A percentile compares a stretch with the other conserved stretches of the same genome.
These are phyloP conservation scores for Kalmusia sp. DNA, from an alignment of 2,329 filamentous ascomycete species.

Conservation along the genomic window DNA sequence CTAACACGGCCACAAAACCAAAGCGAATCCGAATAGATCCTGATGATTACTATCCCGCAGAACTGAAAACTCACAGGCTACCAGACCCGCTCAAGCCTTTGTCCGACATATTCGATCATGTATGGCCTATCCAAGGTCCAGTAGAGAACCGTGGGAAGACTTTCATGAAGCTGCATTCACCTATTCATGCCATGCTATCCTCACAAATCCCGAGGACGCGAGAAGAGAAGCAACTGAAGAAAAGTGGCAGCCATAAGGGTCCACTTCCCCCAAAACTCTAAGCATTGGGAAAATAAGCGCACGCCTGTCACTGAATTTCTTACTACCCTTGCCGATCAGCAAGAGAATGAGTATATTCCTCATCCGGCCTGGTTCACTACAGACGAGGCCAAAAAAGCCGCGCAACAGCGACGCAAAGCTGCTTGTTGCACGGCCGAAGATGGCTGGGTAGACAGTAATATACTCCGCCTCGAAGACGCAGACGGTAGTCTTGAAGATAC, in stretches of 20 bases:
- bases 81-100: constrained; percentile 64
- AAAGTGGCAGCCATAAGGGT: constrained; percentile 44
- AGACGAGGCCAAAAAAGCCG: constrained; percentile 61
- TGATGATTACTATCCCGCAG: constrained; percentile 58
- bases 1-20: constrained; percentile 24
- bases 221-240: constrained; percentile 69
- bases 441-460: constrained; percentile 84
- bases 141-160: constrained; percentile 73
- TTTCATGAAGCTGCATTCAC: constrained; percentile 82
- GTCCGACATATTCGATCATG: constrained; percentile 80
- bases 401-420: constrained; percentile 61
- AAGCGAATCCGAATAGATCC: constrained; percentile 48
- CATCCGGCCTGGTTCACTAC: constrained; percentile 77
- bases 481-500: too few species aligned
- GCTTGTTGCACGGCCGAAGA: constrained; percentile 58
- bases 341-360: constrained; percentile 82
- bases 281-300: constrained; percentile 74
- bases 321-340: constrained; percentile 73
- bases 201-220: constrained; percentile 73
- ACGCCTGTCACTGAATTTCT: constrained; percentile 85
- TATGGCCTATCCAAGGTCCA: constrained; percentile 89
- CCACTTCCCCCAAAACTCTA: constrained; percentile 68
- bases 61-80: constrained; percentile 50
- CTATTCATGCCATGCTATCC: constrained; percentile 82
- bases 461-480: constrained; percentile 71